A percentile compares a stretch with the other conserved stretches of the same genome.
Conservation (phyloP, 2,329 filamentous ascomycete genomes). For the Botrytis pseudocinerea region DNA sequence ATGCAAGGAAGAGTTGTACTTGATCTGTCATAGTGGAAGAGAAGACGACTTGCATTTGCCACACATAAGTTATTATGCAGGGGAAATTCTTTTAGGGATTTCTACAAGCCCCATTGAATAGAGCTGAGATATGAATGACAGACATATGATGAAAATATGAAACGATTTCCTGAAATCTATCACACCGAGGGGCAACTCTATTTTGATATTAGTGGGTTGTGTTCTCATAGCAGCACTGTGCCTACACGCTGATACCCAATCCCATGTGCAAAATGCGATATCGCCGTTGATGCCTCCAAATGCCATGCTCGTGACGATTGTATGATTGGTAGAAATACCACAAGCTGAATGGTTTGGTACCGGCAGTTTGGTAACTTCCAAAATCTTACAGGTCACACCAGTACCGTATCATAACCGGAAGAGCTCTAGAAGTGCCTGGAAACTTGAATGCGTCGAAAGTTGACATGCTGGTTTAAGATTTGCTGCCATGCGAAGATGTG, state of each 20-base stretch:
- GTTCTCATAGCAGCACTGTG: slow-evolving; percentile 1
- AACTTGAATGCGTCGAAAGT: slow-evolving; percentile 11
- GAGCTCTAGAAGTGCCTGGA: slow-evolving; percentile 15
- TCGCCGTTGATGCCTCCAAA: background rate
- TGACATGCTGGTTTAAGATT: slow-evolving; percentile 14
- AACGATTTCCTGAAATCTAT: slow-evolving; percentile 1
- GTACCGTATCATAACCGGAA: slow-evolving; percentile 12
- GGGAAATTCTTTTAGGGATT: background rate
- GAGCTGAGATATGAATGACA: slow-evolving; percentile 19
- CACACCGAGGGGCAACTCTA: slow-evolving; percentile 13
- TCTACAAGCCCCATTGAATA: slow-evolving; percentile 3
- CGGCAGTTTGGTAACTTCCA: slow-evolving; percentile 14
- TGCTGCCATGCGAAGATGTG: slow-evolving; percentile 10
- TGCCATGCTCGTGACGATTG: background rate
- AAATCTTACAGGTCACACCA: slow-evolving; percentile 9
- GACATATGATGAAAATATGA: slow-evolving; percentile 15
- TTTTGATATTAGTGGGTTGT: background rate
- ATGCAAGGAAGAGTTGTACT: slow-evolving; percentile 51
- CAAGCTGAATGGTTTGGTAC: slow-evolving; percentile 24
- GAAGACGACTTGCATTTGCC: slow-evolving; percentile 14
- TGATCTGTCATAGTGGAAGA: slow-evolving; percentile 42
- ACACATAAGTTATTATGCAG: slow-evolving; percentile 11
- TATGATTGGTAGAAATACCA: background rate
- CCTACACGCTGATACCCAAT: slow-evolving; percentile 12
- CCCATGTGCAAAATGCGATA: background rate